Percentiles rank a stretch among this genome's conserved stretches.
These are phyloP conservation scores for Polytrichum formosum DNA, from an alignment of 225 moss, liverwort and hornwort genomes.

Conservation along the genomic window DNA sequence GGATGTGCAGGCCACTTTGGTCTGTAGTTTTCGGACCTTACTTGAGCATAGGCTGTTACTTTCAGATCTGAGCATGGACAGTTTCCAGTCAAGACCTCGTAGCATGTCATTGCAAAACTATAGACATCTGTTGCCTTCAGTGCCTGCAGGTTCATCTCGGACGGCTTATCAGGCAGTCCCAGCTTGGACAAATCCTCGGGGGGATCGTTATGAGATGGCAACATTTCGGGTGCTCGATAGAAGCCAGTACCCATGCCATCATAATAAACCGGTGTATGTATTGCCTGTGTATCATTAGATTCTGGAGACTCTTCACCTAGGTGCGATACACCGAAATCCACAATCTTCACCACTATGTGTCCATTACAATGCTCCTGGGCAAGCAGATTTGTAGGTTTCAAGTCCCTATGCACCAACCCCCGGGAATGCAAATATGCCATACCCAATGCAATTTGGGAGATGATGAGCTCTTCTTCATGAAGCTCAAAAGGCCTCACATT, in stretches of 20 bases:
- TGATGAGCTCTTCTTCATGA: background rate
- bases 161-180: background rate
- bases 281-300: background rate
- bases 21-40: background rate
- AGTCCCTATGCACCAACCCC: constrained; percentile 8
- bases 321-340: constrained; percentile 11
- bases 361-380: background rate
- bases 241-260: background rate
- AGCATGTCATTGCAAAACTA: too few species aligned
- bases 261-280: background rate
- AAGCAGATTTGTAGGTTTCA: constrained; percentile 10
- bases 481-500: background rate
- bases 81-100: too few species aligned
- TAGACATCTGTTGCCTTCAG: constrained; percentile 3
- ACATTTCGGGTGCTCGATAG: background rate
- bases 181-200: background rate
- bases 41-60: background rate
- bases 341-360: background rate
- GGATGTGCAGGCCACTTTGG: background rate
- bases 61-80: background rate
- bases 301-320: background rate
- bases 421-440: constrained; percentile 9
- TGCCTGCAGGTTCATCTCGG: constrained; percentile 1
- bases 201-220: too few species aligned
- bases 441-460: constrained; percentile 11